These are phyloP conservation scores for Fraxinus quadrangulata DNA, from an alignment of 257 asterid genomes.

Conservation along the genomic window DNA sequence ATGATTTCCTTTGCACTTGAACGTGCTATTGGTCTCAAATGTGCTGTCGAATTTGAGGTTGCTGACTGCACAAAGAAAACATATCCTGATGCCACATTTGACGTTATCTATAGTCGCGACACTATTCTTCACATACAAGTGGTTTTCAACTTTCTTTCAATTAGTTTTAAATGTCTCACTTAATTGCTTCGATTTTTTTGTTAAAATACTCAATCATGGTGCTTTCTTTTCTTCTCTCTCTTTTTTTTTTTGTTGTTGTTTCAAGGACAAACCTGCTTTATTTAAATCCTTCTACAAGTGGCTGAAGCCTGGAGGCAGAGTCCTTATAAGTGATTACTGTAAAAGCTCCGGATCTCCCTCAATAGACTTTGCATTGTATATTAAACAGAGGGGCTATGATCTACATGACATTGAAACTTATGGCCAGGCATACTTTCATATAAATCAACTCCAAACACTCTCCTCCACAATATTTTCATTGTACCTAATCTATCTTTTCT, in stretches of 20 bases:
- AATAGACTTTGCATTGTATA: conserved; percentile 64
- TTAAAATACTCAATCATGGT: neutral
- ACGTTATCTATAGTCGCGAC: conserved; percentile 92
- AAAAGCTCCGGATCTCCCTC: conserved; percentile 74
- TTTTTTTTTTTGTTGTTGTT: neutral
- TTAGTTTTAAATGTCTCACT: conserved; percentile 13
- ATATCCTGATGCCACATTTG: conserved; percentile 76
- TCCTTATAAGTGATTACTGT: conserved; percentile 92
- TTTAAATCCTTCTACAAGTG: conserved; percentile 91
- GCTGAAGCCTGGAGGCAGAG: conserved; percentile 97
- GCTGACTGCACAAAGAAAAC: conserved; percentile 92
- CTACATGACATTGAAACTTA: conserved; percentile 78
- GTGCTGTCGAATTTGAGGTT: conserved; percentile 95
- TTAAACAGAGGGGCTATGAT: conserved; percentile 90
- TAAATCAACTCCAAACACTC: neutral
- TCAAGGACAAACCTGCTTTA: conserved; percentile 89
- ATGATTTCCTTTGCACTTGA: conserved; percentile 95
- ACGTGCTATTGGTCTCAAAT: conserved; percentile 81
- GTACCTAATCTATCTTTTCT: neutral
- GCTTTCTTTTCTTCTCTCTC: neutral
- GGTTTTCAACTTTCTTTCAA: conserved; percentile 14
- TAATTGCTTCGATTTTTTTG: neutral
- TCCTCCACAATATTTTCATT: neutral
- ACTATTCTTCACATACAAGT: conserved; percentile 94
- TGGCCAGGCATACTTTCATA: conserved; percentile 59